Base-by-base conservation (phyloP, 2,329 filamentous ascomycete species). In the Coniochaeta prunicola region DNA sequence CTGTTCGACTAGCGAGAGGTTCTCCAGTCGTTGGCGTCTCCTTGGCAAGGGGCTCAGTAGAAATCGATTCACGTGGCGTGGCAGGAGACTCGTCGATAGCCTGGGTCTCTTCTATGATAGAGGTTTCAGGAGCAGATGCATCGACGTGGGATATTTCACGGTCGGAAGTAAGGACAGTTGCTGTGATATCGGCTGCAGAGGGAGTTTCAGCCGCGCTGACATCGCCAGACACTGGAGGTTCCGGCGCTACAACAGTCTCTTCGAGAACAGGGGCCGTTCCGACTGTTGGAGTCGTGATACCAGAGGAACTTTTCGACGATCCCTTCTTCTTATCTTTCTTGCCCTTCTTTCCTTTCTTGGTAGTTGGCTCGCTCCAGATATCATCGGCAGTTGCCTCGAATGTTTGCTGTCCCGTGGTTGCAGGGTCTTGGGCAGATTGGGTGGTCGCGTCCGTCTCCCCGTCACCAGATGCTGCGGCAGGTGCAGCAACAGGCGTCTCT, bases 251-350 rank as follows among this genome's bases (percentile, higher is more conserved):
- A 40, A 17, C 8, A 26, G 54, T 30, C 24, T 56, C 54, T n/a
- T 56, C 34, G 31, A 56, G 24, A 26, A 17, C 10, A 26, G 26
- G 45, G 4, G 33, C 12, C 17, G 40, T 34, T 24, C 42, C 34
- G 42, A 56, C 26, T 5, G 54, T 24, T 10, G 54, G 54, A 42
- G 36, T 56, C 17, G 53, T 31, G 17, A 28, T 24, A 2, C 53
- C 53, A 55, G 53, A 57, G 28, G 57, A 34, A 13, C 58, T 60
- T 13, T 26, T 26, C 58, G 55, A 48, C 6, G 57, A 42, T 50
- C 60, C 60, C 38, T 54, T 62, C 59, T 71, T 69, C 60, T 70
- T 71, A 60, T 72, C 72, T 60, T 72, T 74, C 60, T 70, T 70
- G 57, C 64, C 65, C 58, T 70, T 70, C 54, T 69, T 70, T 28